Conservation (phyloP, 2,329 filamentous ascomycete species). For the Graphilbum fragrans region DNA sequence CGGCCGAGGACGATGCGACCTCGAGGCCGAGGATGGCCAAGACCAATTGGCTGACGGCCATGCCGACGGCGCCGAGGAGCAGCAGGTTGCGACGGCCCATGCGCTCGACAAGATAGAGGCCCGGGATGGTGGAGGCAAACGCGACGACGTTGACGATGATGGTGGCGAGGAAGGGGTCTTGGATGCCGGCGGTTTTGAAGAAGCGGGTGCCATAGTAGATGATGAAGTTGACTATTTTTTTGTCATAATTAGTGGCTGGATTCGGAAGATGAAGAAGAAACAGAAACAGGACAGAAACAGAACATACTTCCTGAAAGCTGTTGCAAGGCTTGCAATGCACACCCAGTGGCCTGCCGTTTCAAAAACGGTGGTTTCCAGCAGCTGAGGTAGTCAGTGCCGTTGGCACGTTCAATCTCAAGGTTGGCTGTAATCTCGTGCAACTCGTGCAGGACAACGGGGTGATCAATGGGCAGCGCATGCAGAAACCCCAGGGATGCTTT, state of each 20-base stretch:
- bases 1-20: constrained; percentile 43
- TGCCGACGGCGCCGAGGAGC: constrained; percentile 64
- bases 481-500: not conserved
- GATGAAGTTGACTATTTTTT: constrained; percentile 70
- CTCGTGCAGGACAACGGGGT: not conserved
- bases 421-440: constrained; percentile 46
- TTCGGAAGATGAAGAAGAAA: not conserved
- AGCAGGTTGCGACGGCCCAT: constrained; percentile 71
- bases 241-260: constrained; percentile 14
- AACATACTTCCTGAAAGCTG: too few relatives aligned
- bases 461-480: not conserved
- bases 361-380: not conserved
- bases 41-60: constrained; percentile 78
- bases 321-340: not conserved
- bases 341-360: not conserved
- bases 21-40: constrained; percentile 63
- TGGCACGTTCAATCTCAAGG: not conserved
- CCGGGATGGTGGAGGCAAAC: constrained; percentile 70
- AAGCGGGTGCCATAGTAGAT: constrained; percentile 79
- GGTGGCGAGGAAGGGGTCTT: constrained; percentile 68
- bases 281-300: not conserved
- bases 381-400: not conserved
- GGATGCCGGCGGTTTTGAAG: constrained; percentile 64
- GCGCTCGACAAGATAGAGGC: constrained; percentile 74
- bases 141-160: constrained; percentile 82